Evolutionary conservation across 2,329 filamentous ascomycete species (phyloP).

Genomic region (Lasiodiplodia hormozganensis): DNA sequence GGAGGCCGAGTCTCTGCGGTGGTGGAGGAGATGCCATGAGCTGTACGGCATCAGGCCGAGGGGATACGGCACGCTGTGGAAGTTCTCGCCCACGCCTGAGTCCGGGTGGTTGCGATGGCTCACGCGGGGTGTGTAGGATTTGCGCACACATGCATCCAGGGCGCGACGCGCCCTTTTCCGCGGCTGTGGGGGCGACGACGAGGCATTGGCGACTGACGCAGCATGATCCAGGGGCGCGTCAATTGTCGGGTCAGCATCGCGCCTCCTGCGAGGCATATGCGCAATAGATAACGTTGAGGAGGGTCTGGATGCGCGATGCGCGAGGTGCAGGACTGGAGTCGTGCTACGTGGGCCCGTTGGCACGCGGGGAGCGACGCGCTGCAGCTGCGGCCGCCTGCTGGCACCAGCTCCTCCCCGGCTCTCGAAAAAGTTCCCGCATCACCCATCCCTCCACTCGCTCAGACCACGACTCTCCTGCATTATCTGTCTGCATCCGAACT

Average conservation of each 20-base stretch:
- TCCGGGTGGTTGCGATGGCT: constrained; percentile 35
- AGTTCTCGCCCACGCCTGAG: constrained; percentile 35
- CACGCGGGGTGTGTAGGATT: constrained; percentile 26
- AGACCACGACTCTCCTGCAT: constrained; percentile 16
- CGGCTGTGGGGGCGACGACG: constrained; percentile 2
- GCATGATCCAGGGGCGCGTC: background rate
- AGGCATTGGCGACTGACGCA: constrained; percentile 4
- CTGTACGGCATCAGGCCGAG: constrained; percentile 36
- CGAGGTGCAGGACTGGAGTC: constrained; percentile 6
- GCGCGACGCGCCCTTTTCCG: constrained; percentile 6
- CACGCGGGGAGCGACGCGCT: constrained; percentile 2
- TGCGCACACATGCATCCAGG: constrained; percentile 18
- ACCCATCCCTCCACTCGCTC: constrained; percentile 18
- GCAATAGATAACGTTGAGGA: background rate
- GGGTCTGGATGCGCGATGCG: constrained; percentile 6
- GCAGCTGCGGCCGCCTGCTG: constrained; percentile 27
- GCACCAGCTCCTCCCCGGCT: constrained; percentile 22
- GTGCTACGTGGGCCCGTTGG: constrained; percentile 18
- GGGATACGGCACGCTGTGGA: constrained; percentile 39
- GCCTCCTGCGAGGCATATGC: constrained; percentile 14
- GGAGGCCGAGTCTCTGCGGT: constrained; percentile 12
- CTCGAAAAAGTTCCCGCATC: constrained; percentile 25
- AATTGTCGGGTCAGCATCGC: background rate
- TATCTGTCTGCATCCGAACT: constrained; percentile 4
- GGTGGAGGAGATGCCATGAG: constrained; percentile 37